Evolutionary conservation across 345 rosid species (phyloP).

Genomic region (Corymbia maculata): DNA sequence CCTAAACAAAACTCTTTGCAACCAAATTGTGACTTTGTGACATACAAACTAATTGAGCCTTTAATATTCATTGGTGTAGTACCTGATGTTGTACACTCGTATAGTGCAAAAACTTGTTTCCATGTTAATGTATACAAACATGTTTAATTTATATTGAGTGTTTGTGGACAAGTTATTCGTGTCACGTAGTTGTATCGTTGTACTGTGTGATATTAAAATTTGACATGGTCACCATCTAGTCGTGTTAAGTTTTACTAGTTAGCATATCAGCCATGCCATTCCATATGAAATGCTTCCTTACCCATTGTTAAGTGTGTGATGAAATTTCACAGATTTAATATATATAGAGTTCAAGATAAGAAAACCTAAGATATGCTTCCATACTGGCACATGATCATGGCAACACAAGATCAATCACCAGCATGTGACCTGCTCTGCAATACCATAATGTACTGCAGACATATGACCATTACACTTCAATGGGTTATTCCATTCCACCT

Average conservation of each 20-base stretch:
- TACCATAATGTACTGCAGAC: background rate
- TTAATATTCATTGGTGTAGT: background rate
- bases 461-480: background rate
- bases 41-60: background rate
- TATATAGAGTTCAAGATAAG: background rate
- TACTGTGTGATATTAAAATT: background rate
- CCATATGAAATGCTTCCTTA: background rate
- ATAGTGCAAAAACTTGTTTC: background rate
- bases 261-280: background rate
- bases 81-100: background rate
- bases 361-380: background rate
- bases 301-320: background rate
- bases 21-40: background rate
- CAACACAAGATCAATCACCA: background rate
- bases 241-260: background rate
- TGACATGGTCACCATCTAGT: background rate
- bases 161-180: background rate
- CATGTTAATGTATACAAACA: background rate
- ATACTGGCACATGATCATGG: background rate
- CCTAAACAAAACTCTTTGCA: background rate
- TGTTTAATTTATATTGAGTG: too few relatives aligned
- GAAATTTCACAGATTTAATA: background rate
- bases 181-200: background rate
- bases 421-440: background rate
- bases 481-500: background rate